Evolutionary conservation across 495 filamentous ascomycete genomes (phyloP).

Genomic region (Evernia prunastri): DNA sequence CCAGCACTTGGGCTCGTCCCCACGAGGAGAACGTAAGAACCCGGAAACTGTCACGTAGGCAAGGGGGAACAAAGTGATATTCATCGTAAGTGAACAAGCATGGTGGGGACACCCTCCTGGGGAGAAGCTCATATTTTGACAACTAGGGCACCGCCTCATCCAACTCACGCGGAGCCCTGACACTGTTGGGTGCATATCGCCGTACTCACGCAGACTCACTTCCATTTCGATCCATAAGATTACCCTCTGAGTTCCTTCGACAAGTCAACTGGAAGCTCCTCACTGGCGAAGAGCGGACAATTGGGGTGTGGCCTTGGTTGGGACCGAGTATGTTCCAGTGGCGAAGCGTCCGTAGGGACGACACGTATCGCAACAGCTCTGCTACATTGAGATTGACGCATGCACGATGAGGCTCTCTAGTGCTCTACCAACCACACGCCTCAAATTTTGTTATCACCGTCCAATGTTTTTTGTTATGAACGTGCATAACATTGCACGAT

Average conservation of each 20-base stretch:
- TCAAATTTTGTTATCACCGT: background rate
- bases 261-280: background rate
- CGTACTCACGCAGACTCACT: background rate
- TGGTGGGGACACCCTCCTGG: background rate
- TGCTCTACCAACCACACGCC: background rate
- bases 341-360: background rate
- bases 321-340: background rate
- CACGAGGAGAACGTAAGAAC: background rate
- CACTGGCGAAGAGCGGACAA: background rate
- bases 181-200: background rate
- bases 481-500: background rate
- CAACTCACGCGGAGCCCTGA: background rate
- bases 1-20: background rate
- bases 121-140: background rate
- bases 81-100: background rate
- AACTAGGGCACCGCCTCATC: background rate
- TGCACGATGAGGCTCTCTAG: slow-evolving; percentile 1
- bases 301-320: background rate
- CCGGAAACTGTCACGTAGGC: background rate
- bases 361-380: slow-evolving; percentile 2
- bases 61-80: background rate
- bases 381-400: background rate
- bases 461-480: background rate
- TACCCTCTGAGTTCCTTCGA: background rate
- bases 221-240: background rate